Percentiles rank a stretch among this genome's conserved stretches.
phyloP scores from a whole-genome alignment of 306 rosid species.

The Cyamopsis tetragonoloba region DNA sequence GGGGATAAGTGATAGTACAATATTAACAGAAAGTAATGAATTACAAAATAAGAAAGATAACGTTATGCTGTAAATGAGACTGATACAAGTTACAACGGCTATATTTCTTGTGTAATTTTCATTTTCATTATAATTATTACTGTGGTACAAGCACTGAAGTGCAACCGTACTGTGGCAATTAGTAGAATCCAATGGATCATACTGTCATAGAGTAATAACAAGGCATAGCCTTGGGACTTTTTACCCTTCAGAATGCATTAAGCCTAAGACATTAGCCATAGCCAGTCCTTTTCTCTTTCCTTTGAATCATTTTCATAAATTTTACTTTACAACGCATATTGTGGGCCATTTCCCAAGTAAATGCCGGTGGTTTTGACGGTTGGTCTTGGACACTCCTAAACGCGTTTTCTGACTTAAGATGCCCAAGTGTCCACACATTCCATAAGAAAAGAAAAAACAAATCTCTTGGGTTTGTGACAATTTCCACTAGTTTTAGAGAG shows the following conservation, averaged over 20 bases:
- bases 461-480: too few species aligned
- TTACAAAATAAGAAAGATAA: neutral
- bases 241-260: neutral
- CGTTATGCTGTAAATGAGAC: neutral
- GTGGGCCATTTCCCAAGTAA: neutral
- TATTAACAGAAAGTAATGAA: neutral
- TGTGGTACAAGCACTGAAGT: constrained; percentile 11
- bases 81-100: neutral
- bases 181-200: neutral
- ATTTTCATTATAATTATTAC: too few species aligned
- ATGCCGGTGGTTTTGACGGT: neutral
- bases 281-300: neutral
- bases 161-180: neutral
- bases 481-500: too few species aligned
- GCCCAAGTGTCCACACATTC: neutral
- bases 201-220: neutral
- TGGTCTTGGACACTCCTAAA: neutral
- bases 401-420: neutral
- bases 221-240: neutral
- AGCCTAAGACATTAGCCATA: neutral
- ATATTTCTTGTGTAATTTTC: neutral
- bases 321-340: neutral
- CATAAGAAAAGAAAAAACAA: too few species aligned
- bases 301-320: constrained; percentile 5
- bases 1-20: neutral